These are phyloP conservation scores for Emergomyces pasteurianus DNA, from an alignment of 2,329 filamentous ascomycete genomes.

Conservation along the genomic window DNA sequence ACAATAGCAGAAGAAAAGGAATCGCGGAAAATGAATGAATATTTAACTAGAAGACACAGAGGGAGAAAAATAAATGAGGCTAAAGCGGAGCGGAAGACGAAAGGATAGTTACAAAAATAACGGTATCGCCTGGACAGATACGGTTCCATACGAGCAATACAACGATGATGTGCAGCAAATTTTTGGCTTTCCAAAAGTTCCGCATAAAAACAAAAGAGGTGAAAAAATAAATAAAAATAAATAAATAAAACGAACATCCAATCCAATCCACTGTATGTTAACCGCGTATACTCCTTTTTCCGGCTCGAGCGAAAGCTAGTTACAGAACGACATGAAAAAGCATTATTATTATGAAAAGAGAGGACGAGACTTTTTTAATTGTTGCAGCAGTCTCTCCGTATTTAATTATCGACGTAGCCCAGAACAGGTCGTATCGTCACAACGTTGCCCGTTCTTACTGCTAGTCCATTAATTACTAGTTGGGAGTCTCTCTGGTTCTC, in stretches of 20 bases:
- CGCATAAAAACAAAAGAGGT: not conserved
- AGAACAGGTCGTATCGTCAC: too few relatives aligned
- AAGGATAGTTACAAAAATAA: not conserved
- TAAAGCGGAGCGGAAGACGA: not conserved
- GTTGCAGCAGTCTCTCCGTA: too few relatives aligned
- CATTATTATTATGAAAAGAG: too few relatives aligned
- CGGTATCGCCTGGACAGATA: not conserved
- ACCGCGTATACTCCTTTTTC: not conserved
- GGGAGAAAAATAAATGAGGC: too few relatives aligned
- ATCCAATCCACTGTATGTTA: not conserved
- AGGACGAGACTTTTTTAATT: too few relatives aligned
- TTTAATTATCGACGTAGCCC: too few relatives aligned
- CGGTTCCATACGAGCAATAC: not conserved
- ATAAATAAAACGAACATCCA: too few relatives aligned
- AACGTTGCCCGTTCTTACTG: too few relatives aligned
- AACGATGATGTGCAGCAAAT: not conserved
- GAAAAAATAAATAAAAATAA: not conserved
- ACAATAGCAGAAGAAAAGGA: not conserved
- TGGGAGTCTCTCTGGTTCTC: too few relatives aligned
- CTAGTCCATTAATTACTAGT: too few relatives aligned
- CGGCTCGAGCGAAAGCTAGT: too few relatives aligned
- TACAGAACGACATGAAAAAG: too few relatives aligned
- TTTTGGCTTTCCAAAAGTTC: not conserved
- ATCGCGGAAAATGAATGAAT: not conserved
- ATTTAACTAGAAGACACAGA: not conserved